Conservation (phyloP, 805 yeast species). For the Spathaspora arborariae region DNA sequence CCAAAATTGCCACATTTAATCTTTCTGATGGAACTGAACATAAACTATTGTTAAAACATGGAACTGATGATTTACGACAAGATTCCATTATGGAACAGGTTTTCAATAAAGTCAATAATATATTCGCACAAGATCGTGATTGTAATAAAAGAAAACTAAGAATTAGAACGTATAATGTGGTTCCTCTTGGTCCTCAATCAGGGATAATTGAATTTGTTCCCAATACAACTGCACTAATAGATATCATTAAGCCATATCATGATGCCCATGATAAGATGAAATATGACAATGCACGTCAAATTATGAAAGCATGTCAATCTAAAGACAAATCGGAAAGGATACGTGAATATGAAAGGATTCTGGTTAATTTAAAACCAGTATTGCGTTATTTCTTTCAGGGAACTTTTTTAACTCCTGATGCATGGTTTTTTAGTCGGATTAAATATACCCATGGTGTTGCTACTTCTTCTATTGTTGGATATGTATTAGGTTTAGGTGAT, state of each 20-base stretch:
- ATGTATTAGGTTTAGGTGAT: conserved; percentile 90
- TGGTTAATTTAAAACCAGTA: conserved; percentile 56
- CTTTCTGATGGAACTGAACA: conserved; percentile 57
- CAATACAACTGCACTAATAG: conserved; percentile 67
- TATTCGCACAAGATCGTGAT: conserved; percentile 53
- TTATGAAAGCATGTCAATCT: conserved; percentile 58
- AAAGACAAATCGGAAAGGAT: conserved; percentile 42
- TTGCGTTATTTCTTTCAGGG: conserved; percentile 68
- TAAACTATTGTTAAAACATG: conserved; percentile 71
- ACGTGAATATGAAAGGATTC: conserved; percentile 44
- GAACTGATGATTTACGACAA: conserved; percentile 89
- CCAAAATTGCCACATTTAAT: conserved; percentile 64
- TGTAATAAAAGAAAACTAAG: conserved; percentile 55
- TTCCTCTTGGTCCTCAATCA: conserved; percentile 82
- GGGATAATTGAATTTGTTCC: conserved; percentile 91
- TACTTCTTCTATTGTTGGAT: conserved; percentile 80
- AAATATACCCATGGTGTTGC: conserved; percentile 77
- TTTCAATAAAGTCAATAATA: conserved; percentile 75
- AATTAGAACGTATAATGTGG: conserved; percentile 81
- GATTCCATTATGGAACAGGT: conserved; percentile 98
- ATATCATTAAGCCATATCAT: conserved; percentile 66
- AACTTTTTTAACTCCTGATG: conserved; percentile 59
- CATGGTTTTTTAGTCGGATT: conserved; percentile 68
- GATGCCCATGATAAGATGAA: conserved; percentile 34
- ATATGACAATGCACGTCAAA: conserved; percentile 55